These are phyloP conservation scores for Neofusicoccum kwambonambiense DNA, from an alignment of 2,329 filamentous ascomycete species.

Conservation along the genomic window DNA sequence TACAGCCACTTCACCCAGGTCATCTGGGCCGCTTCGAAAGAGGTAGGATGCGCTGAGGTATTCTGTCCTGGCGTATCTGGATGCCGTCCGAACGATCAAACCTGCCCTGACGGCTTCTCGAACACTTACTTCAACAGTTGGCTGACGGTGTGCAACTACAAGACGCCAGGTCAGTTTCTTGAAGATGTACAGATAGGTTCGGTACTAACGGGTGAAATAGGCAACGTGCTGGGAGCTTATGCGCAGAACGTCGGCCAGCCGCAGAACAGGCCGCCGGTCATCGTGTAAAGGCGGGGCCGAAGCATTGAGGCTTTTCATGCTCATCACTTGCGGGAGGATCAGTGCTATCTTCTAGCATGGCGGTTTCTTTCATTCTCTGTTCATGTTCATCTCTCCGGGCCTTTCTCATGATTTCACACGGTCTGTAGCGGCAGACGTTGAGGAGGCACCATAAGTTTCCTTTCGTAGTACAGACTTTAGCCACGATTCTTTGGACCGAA, in stretches of 20 bases:
- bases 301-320: background rate
- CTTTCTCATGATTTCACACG: background rate
- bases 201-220: background rate
- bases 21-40: background rate
- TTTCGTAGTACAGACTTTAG: slow-evolving; percentile 1
- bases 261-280: background rate
- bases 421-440: background rate
- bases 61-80: background rate
- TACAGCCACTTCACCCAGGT: slow-evolving; percentile 10
- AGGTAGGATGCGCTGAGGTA: background rate
- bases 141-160: slow-evolving; percentile 1
- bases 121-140: background rate
- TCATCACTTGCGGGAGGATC: background rate
- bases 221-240: background rate
- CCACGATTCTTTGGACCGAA: background rate
- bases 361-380: background rate
- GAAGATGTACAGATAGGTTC: background rate
- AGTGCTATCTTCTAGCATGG: background rate
- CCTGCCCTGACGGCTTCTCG: background rate
- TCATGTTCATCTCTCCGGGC: background rate
- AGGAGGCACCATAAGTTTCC: background rate
- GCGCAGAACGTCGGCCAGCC: background rate
- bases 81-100: background rate
- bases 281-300: background rate
- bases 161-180: background rate